A percentile compares a stretch with the other conserved stretches of the same genome.
These are phyloP conservation scores for Protomyces macrosporus DNA, from an alignment of 1,139 yeast species.

Conservation along the genomic window DNA sequence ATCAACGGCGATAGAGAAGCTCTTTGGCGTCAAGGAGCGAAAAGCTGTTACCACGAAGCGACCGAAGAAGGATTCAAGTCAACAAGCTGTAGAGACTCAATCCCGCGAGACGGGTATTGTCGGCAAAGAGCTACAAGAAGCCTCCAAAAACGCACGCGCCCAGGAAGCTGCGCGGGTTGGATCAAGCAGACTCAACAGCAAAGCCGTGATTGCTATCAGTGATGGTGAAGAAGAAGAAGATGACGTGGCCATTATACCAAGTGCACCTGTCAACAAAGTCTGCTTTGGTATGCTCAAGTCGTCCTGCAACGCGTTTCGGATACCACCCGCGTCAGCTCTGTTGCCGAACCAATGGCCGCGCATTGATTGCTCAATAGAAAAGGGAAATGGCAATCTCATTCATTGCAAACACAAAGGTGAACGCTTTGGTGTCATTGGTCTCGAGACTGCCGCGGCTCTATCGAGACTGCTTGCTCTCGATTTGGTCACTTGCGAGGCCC, in stretches of 20 bases:
- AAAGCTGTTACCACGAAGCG: conserved; percentile 3
- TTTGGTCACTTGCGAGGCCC: conserved; percentile 11
- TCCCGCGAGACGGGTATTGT: conserved; percentile 10
- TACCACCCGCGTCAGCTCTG: conserved; percentile 9
- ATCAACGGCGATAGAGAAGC: conserved; percentile 7
- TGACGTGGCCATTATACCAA: conserved; percentile 8
- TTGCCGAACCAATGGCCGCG: conserved; percentile 23
- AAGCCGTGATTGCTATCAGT: conserved; percentile 8
- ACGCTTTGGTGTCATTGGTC: conserved; percentile 14
- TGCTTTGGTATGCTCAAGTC: conserved; percentile 23
- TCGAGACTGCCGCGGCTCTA: conserved; percentile 18
- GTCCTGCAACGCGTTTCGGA: conserved; percentile 17
- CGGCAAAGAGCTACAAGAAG: conserved; percentile 21
- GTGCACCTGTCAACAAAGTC: neutral
- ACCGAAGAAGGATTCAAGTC: conserved; percentile 14
- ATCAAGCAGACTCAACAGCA: neutral
- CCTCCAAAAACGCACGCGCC: conserved; percentile 4
- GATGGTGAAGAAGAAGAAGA: conserved; percentile 14
- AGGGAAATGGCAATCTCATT: conserved; percentile 11
- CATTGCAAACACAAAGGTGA: conserved; percentile 15
- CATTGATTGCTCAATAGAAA: conserved; percentile 8
- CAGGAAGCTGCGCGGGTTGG: conserved; percentile 1
- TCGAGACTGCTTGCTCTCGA: conserved; percentile 12
- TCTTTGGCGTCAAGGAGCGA: conserved; percentile 21
- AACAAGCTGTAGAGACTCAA: neutral